A percentile compares a stretch with the other conserved stretches of the same genome.
Conservation (phyloP, 1,284 basidiomycete species). For the Fomes fomentarius region DNA sequence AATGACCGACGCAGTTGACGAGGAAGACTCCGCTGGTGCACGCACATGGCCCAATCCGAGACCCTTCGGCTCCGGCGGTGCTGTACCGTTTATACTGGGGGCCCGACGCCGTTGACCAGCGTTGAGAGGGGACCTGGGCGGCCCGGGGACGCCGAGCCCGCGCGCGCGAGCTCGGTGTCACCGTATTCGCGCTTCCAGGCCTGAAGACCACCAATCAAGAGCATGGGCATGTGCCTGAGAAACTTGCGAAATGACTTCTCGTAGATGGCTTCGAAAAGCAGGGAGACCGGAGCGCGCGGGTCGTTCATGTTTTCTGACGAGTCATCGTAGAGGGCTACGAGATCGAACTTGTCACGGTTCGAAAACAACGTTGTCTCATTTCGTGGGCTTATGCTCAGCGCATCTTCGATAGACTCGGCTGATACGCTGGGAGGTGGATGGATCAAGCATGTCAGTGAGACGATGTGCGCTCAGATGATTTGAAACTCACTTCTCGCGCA, state of each 20-base stretch:
- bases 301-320: constrained; percentile 62
- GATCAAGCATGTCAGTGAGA: neutral
- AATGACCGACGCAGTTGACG: constrained; percentile 25
- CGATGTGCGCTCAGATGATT: neutral
- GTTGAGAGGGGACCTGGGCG: constrained; percentile 12
- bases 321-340: constrained; percentile 89
- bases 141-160: constrained; percentile 25
- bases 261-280: constrained; percentile 71
- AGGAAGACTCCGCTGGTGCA: constrained; percentile 31
- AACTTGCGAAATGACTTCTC: constrained; percentile 74
- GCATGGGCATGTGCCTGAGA: constrained; percentile 78
- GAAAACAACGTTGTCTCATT: constrained; percentile 75
- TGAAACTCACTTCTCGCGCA: constrained; percentile 67
- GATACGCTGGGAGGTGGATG: constrained; percentile 69
- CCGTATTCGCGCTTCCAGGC: constrained; percentile 80
- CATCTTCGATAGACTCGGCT: constrained; percentile 73
- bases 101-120: constrained; percentile 18
- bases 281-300: constrained; percentile 54
- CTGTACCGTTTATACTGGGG: constrained; percentile 25
- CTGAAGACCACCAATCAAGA: constrained; percentile 86
- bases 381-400: constrained; percentile 73
- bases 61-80: constrained; percentile 19
- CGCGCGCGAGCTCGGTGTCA: constrained; percentile 47
- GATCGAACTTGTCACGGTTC: constrained; percentile 85
- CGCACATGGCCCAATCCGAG: constrained; percentile 27